Conservation (phyloP, 805 yeast species). For the Clavispora phyllophila region DNA sequence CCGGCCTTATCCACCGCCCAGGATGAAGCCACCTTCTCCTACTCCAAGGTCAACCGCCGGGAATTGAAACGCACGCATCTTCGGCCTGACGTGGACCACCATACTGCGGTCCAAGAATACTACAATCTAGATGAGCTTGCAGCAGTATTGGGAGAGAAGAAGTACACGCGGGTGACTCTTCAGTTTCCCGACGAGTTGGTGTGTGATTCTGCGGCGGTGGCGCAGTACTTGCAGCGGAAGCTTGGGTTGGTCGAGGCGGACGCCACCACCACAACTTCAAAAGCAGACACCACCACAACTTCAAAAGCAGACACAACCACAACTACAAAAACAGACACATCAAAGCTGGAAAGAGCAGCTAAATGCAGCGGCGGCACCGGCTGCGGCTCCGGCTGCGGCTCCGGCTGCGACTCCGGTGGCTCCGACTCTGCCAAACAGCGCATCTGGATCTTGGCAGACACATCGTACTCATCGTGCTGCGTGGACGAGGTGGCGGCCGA, state of each 20-base stretch:
- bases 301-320: too few species aligned
- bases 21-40: constrained; percentile 51
- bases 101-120: constrained; percentile 40
- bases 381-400: not conserved
- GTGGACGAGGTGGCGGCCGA: constrained; percentile 96
- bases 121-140: constrained; percentile 52
- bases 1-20: constrained; percentile 75
- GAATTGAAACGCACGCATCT: constrained; percentile 23
- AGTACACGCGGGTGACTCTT: constrained; percentile 57
- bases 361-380: too few species aligned
- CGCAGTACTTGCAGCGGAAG: constrained; percentile 45
- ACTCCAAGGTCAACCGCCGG: constrained; percentile 35
- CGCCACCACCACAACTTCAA: too few species aligned
- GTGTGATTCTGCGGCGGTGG: constrained; percentile 71
- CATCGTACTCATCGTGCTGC: constrained; percentile 93
- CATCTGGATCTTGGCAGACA: constrained; percentile 87
- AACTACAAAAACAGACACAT: not conserved
- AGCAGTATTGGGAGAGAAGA: constrained; percentile 29
- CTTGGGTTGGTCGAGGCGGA: constrained; percentile 13
- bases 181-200: constrained; percentile 87
- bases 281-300: not conserved
- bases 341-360: too few species aligned
- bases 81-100: constrained; percentile 2
- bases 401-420: not conserved
- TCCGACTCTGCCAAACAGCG: constrained; percentile 20